Conservation (phyloP, 2,329 filamentous ascomycete genomes). For the Alternaria novae-zelandiae region DNA sequence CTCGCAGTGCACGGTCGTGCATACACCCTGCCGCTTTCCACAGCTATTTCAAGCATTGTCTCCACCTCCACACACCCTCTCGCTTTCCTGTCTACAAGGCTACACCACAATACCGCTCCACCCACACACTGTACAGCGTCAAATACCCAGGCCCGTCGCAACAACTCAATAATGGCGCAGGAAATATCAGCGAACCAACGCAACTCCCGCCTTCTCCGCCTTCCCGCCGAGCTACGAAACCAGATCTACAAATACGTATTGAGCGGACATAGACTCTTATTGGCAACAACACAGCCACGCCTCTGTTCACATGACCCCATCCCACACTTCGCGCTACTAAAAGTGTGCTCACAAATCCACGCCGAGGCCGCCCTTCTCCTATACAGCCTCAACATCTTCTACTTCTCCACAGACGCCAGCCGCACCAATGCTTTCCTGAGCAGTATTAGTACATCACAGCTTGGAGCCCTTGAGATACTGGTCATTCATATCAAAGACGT, state of each 20-base stretch:
- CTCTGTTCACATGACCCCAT: background rate
- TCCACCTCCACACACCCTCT: background rate
- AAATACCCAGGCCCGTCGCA: background rate
- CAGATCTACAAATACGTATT: background rate
- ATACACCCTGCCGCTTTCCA: background rate
- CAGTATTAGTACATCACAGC: background rate
- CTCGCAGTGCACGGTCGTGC: background rate
- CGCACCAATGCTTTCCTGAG: background rate
- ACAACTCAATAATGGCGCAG: background rate
- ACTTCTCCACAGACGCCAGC: background rate
- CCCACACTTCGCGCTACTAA: background rate
- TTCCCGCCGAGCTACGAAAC: background rate
- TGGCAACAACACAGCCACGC: background rate
- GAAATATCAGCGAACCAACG: background rate
- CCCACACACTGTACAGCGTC: background rate
- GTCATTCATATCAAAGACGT: background rate
- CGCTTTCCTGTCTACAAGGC: background rate
- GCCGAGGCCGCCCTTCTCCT: background rate
- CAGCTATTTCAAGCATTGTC: background rate
- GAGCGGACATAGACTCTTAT: background rate
- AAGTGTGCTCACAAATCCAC: background rate
- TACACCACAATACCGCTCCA: background rate
- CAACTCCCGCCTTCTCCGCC: background rate
- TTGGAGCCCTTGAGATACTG: background rate
- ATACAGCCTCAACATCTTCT: background rate